Base-by-base conservation (phyloP, 768 basidiomycete species). In the Mycena venus region DNA sequence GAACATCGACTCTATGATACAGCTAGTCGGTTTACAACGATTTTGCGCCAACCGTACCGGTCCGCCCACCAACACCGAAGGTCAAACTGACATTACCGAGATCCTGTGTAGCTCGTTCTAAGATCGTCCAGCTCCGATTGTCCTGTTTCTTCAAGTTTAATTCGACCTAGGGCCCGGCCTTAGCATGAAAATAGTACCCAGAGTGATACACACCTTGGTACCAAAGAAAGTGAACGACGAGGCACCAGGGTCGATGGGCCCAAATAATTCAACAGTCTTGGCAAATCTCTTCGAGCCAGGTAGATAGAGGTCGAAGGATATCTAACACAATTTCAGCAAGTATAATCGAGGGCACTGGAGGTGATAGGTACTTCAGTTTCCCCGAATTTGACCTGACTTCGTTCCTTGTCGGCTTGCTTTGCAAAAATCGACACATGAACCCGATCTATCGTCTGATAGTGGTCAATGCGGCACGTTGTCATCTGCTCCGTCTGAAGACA, bases 381-480 rank as follows among this genome's bases (percentile, higher is more conserved):
- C 75, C 92, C 91, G 62, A 99, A 91, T 34, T 81, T 85, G 25
- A 99, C 89, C 12, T 78, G 86, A 75, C 95, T 97, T 70, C 88
- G 89, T 49, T 91, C 91, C 83, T 93, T 93, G 82, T 99, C 95
- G 0, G 89, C 94, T 82, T 95, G 90, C 83, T 97, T 99, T 17
- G 96, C 98, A 78, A 97, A 99, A 3, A 98, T 91, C 32, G 95
- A 96, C 38, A 98, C 95, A 81, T 96, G 93, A 9, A 99, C 96
- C 77, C 96, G 89, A 49, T 88, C 87, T 19, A 95, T 91, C 6
- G 98, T 99, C 83, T 99, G 98, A 84, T 99, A 99, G 84, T 99
- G 96, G 85, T 99, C 98, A 68, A 97, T 90, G 58, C 98, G 92
- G 81, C 97, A 98, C 60, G 90, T 87, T 10, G 93, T 91, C 64